Conservation (phyloP, 768 basidiomycete genomes). For the Amanita pseudoporphyria region DNA sequence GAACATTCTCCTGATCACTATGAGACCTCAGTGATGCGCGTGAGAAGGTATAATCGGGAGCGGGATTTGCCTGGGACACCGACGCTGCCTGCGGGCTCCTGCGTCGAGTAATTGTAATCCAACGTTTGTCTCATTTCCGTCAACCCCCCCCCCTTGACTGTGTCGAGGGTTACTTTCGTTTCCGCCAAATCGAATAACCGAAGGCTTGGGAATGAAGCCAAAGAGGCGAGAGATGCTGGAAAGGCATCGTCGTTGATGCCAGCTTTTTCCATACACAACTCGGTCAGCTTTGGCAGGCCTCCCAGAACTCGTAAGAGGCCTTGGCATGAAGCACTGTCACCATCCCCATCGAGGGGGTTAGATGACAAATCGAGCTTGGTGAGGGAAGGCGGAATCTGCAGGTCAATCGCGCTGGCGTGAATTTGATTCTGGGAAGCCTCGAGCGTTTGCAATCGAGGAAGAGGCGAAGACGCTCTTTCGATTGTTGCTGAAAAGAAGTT, state of each 20-base stretch:
- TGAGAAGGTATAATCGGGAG: too few relatives aligned
- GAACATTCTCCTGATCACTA: too few relatives aligned
- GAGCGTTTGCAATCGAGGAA: conserved; percentile 57
- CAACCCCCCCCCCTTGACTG: conserved; percentile 35
- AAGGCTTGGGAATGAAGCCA: conserved; percentile 39
- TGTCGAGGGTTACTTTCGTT: conserved; percentile 45
- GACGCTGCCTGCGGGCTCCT: conserved; percentile 43
- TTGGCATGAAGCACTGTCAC: conserved; percentile 19
- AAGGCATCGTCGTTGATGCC: conserved; percentile 56
- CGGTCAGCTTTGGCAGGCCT: conserved; percentile 40
- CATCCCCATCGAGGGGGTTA: conserved; percentile 45
- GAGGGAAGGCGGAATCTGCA: conserved; percentile 41
- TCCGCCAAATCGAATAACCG: conserved; percentile 56
- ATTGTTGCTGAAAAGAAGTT: conserved; percentile 60
- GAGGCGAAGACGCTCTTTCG: conserved; percentile 48
- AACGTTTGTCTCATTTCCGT: conserved; percentile 38
- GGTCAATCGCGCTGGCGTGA: conserved; percentile 42
- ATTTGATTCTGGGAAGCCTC: conserved; percentile 65
- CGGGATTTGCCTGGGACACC: too few relatives aligned
- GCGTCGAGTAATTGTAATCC: conserved; percentile 43
- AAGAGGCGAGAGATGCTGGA: conserved; percentile 27
- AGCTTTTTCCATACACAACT: conserved; percentile 45
- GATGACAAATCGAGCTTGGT: conserved; percentile 53
- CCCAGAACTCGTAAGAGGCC: conserved; percentile 38
- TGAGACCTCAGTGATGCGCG: too few relatives aligned